A percentile compares a stretch with the other conserved stretches of the same genome.
Conservation (phyloP, 164 flowering plant species). For the Aristolochia contorta region DNA sequence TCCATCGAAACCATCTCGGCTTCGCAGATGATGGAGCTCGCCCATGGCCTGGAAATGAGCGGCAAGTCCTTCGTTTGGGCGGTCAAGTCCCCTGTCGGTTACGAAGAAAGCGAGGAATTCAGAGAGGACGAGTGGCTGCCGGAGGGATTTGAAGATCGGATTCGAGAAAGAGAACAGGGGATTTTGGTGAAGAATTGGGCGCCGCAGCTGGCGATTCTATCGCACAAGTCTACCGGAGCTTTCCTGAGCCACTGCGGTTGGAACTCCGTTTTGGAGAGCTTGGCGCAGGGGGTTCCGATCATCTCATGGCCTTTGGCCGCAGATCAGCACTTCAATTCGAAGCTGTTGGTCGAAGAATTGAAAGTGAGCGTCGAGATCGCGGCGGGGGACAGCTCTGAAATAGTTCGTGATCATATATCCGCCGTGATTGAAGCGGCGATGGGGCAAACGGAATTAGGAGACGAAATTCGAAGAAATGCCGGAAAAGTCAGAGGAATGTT, state of each 20-base stretch:
- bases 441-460: slow-evolving; percentile 8
- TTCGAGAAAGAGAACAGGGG: slow-evolving; percentile 6
- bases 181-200: slow-evolving; percentile 10
- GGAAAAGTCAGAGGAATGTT: slow-evolving; percentile 2
- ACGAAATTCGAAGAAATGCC: slow-evolving; percentile 6
- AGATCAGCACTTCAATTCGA: slow-evolving; percentile 10
- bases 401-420: not conserved
- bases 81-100: slow-evolving; percentile 20
- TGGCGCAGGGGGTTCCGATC: slow-evolving; percentile 12
- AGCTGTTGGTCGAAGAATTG: slow-evolving; percentile 9
- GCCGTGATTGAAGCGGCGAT: slow-evolving; percentile 8
- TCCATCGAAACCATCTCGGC: slow-evolving; percentile 41
- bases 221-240: slow-evolving; percentile 10
- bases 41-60: slow-evolving; percentile 41
- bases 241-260: slow-evolving; percentile 20
- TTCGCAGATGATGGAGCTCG: slow-evolving; percentile 43
- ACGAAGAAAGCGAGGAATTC: slow-evolving; percentile 11
- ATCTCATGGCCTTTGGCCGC: slow-evolving; percentile 12
- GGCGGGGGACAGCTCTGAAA: not conserved
- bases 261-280: slow-evolving; percentile 16
- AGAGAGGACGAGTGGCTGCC: slow-evolving; percentile 16
- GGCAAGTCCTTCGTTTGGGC: slow-evolving; percentile 37
- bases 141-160: slow-evolving; percentile 10
- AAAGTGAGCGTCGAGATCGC: slow-evolving; percentile 12
- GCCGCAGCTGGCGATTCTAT: slow-evolving; percentile 11